Percentiles rank a stretch among this genome's conserved stretches.
Conservation (phyloP, 768 basidiomycete species). For the Termitomyces heimii region DNA sequence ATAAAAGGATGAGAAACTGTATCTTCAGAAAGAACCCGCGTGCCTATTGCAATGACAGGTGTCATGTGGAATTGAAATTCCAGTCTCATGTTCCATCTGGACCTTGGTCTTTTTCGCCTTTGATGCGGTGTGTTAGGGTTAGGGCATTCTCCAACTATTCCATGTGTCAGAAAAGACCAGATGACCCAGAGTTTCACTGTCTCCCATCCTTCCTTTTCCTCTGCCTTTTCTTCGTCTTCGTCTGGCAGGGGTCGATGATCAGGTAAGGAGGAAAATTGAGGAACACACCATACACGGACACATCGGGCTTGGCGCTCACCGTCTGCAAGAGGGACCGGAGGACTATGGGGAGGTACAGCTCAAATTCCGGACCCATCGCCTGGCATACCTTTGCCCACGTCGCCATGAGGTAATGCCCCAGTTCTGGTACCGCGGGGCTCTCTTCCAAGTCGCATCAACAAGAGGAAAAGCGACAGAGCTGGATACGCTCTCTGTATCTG, state of each 20-base stretch:
- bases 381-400: constrained; percentile 91
- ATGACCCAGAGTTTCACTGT: no score
- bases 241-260: not conserved
- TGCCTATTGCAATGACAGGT: no score
- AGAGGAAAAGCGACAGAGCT: no score
- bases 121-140: no score
- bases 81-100: no score
- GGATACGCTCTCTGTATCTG: constrained; percentile 76
- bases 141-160: no score
- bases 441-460: no score
- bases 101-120: no score
- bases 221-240: not conserved
- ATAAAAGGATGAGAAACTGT: no score
- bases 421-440: constrained; percentile 58
- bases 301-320: constrained; percentile 76
- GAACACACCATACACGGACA: constrained; percentile 63
- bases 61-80: no score
- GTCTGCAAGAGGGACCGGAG: constrained; percentile 74
- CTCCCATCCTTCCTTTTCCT: not conserved
- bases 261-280: not conserved
- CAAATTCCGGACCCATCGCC: constrained; percentile 78
- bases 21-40: no score
- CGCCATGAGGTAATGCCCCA: constrained; percentile 71
- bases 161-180: no score
- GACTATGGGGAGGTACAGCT: constrained; percentile 79